These are phyloP conservation scores for Yamadazyma ubonensis DNA, from an alignment of 805 yeast species.

Conservation along the genomic window DNA sequence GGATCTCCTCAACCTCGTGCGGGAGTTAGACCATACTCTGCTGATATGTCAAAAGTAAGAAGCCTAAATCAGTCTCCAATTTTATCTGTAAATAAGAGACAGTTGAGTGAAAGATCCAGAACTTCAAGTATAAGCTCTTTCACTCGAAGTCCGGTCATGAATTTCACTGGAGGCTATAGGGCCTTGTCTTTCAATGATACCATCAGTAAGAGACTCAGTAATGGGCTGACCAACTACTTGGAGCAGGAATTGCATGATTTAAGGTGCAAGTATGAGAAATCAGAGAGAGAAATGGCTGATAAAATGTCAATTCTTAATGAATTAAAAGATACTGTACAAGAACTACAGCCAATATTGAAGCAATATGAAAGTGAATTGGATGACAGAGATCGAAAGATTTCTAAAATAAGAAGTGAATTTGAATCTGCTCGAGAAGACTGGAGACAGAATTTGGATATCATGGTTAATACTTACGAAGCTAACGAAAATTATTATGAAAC, in stretches of 20 bases:
- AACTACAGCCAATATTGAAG: slow-evolving; percentile 46
- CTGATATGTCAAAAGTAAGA: slow-evolving; percentile 4
- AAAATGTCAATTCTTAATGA: slow-evolving; percentile 48
- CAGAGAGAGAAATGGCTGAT: slow-evolving; percentile 34
- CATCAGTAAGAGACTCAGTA: background rate
- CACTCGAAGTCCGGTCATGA: slow-evolving; percentile 10
- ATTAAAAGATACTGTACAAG: slow-evolving; percentile 47
- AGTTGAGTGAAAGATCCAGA: slow-evolving; percentile 11
- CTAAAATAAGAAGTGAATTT: slow-evolving; percentile 45
- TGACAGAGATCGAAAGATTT: slow-evolving; percentile 46
- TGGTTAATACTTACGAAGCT: slow-evolving; percentile 55
- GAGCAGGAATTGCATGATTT: slow-evolving; percentile 18
- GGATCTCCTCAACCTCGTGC: background rate
- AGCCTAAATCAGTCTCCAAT: background rate
- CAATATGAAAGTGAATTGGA: slow-evolving; percentile 45
- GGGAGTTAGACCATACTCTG: slow-evolving; percentile 6
- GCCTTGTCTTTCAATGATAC: slow-evolving; percentile 6
- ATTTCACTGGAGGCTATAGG: slow-evolving; percentile 1
- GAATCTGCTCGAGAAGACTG: slow-evolving; percentile 59
- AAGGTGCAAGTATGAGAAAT: slow-evolving; percentile 24
- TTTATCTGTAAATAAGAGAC: slow-evolving; percentile 4
- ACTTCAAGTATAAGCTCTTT: slow-evolving; percentile 12
- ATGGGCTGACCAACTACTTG: slow-evolving; percentile 6
- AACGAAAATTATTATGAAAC: slow-evolving; percentile 48
- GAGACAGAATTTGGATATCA: slow-evolving; percentile 54